Conservation (phyloP, 768 basidiomycete species). For the Macrocybe gigantea region DNA sequence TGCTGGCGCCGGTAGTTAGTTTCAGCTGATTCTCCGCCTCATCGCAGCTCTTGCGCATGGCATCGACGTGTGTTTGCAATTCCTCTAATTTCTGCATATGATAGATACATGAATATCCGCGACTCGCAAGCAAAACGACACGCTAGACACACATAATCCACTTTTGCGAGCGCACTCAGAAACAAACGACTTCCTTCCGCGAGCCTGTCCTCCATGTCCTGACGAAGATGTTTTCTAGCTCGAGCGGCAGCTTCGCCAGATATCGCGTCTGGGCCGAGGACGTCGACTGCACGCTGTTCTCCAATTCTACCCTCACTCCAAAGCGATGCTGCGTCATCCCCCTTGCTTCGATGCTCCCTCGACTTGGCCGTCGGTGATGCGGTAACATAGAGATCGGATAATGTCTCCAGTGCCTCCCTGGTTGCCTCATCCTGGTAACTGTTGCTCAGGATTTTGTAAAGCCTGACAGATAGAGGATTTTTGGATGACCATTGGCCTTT, state of each 20-base stretch:
- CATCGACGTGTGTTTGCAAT: constrained; percentile 67
- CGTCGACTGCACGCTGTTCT: constrained; percentile 8
- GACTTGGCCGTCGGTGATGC: constrained; percentile 20
- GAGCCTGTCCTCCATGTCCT: constrained; percentile 81
- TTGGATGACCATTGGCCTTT: constrained; percentile 24
- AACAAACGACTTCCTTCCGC: constrained; percentile 81
- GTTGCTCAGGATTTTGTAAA: constrained; percentile 88
- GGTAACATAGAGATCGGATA: constrained; percentile 72
- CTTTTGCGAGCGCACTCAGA: constrained; percentile 77
- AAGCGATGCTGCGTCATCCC: constrained; percentile 24
- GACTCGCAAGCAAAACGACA: neutral
- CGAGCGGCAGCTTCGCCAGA: constrained; percentile 63
- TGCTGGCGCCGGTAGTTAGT: constrained; percentile 72
- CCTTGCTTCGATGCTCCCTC: constrained; percentile 22
- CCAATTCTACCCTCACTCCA: constrained; percentile 18
- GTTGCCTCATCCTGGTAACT: constrained; percentile 76
- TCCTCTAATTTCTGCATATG: constrained; percentile 70
- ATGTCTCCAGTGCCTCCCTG: constrained; percentile 73
- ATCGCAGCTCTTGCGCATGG: constrained; percentile 81
- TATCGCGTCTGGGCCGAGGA: constrained; percentile 23
- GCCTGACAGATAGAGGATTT: constrained; percentile 76
- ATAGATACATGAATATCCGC: constrained; percentile 1
- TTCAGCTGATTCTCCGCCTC: constrained; percentile 75
- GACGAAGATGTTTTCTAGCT: constrained; percentile 73
- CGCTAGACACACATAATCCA: constrained; percentile 71